phyloP scores from a whole-genome alignment of 352 stramenopile genomes.

The Pythium rishiriense region DNA sequence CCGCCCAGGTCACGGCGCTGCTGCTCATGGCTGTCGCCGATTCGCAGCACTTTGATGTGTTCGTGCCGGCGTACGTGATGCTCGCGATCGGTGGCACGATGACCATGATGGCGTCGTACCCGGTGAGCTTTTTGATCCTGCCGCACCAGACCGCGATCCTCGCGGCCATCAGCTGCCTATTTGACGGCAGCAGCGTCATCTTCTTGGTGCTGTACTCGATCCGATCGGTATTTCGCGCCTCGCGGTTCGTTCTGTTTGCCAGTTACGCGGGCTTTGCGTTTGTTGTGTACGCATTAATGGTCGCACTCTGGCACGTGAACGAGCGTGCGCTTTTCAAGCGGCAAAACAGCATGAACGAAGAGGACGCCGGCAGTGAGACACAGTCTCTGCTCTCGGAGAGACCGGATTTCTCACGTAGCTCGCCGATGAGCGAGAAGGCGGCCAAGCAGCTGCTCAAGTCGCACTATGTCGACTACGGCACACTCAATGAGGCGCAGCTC shows the following conservation, averaged over 20 bases:
- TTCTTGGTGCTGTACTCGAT: constrained; percentile 39
- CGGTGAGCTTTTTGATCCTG: constrained; percentile 41
- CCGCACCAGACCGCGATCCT: constrained; percentile 44
- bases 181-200: constrained; percentile 40
- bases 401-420: constrained; percentile 19
- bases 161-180: constrained; percentile 46
- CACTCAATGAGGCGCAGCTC: constrained; percentile 25
- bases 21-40: constrained; percentile 77
- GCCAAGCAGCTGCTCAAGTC: constrained; percentile 30
- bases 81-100: constrained; percentile 37
- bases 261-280: constrained; percentile 47
- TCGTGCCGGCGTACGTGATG: constrained; percentile 41
- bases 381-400: not conserved
- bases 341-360: constrained; percentile 10
- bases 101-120: constrained; percentile 53
- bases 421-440: constrained; percentile 28
- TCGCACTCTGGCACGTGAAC: constrained; percentile 77
- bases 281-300: constrained; percentile 55
- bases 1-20: constrained; percentile 66
- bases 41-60: constrained; percentile 43
- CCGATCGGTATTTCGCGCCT: constrained; percentile 28
- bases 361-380: not conserved
- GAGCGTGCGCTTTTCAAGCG: constrained; percentile 42
- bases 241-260: constrained; percentile 32
- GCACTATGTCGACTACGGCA: constrained; percentile 31